Base-by-base conservation (phyloP, 1,284 basidiomycete genomes). In the Paramarasmius palmivorus region DNA sequence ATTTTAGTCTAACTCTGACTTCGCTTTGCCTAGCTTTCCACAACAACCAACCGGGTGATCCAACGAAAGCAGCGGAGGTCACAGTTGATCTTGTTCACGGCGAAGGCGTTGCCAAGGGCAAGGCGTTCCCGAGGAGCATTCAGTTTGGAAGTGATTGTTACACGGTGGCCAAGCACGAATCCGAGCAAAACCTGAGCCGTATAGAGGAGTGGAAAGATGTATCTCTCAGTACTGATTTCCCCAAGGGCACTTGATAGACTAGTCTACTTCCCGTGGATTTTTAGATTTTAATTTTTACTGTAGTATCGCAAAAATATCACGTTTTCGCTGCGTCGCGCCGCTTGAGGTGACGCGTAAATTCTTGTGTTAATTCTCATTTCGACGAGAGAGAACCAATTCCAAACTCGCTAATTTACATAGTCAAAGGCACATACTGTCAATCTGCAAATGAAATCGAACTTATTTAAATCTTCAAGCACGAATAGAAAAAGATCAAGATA, bases 21-120 rank as follows among this genome's bases (percentile, higher is more conserved):
- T 10, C 19, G 14, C 44, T 23, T 15, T 26, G n/a, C n/a, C n/a
- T n/a, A 59, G 59, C 58, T n/a, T 54, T 44, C 34, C 61, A 64
- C 54, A 65, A 65, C 8, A 68, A 65, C 15, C 70, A 73, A 53
- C 61, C 61, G 2, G 71, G 70, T 3, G 68, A 72, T 54, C 68
- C 71, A 6, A 46, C 42, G 32, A 71, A 68, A 49, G 65, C 52
- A 12, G 66, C 59, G 17, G 42, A 65, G n/a, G 39, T 67, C 23
- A 64, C 71, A n/a, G 42, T 65, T 25, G 70, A 72, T 46, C 44
- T 71, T 34, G 63, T 70, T 15, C 55, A 59, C 9, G 63, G 67
- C 5, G 66, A 70, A 46, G 69, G 68, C 17, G 41, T 54, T 12
- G 63, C 64, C 3, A 52, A 57, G 42, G 68, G 66, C 4, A 60